Evolutionary conservation across 1,139 yeast genomes (phyloP).

Genomic region (Suhomyces kunorum): DNA sequence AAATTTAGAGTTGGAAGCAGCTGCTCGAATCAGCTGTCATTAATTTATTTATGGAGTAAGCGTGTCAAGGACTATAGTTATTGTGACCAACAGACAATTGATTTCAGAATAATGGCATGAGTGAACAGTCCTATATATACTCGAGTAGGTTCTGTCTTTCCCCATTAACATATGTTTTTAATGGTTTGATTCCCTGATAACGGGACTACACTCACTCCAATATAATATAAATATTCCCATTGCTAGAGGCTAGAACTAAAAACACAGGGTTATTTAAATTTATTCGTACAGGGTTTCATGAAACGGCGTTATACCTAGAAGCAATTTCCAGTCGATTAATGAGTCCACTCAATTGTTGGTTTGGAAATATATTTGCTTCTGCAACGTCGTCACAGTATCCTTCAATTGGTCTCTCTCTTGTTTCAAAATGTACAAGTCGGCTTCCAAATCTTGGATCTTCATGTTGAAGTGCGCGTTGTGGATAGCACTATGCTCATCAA

Average conservation of each 20-base stretch:
- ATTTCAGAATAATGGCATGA: too few relatives aligned
- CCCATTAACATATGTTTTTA: too few relatives aligned
- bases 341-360: slow-evolving; percentile 14
- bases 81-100: too few relatives aligned
- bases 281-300: neutral
- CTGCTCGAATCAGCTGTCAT: too few relatives aligned
- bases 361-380: slow-evolving; percentile 53
- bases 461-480: slow-evolving; percentile 70
- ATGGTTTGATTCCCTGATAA: too few relatives aligned
- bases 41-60: too few relatives aligned
- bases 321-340: slow-evolving; percentile 3
- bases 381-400: slow-evolving; percentile 58
- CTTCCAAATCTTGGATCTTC: slow-evolving; percentile 79
- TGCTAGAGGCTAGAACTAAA: slow-evolving; percentile 3
- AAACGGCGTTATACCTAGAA: neutral
- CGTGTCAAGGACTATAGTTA: too few relatives aligned
- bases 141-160: too few relatives aligned
- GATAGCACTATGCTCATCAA: slow-evolving; percentile 50
- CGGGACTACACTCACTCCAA: neutral
- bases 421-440: slow-evolving; percentile 75
- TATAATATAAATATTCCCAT: slow-evolving; percentile 1
- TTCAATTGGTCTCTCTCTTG: slow-evolving; percentile 84
- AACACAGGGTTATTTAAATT: slow-evolving; percentile 1
- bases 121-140: too few relatives aligned
- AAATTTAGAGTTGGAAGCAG: too few relatives aligned